Evolutionary conservation across 139 green algal genomes (phyloP), one percentile per base, ranked within the genome.

Genomic region (Tetratostichococcus sp.): DNA sequence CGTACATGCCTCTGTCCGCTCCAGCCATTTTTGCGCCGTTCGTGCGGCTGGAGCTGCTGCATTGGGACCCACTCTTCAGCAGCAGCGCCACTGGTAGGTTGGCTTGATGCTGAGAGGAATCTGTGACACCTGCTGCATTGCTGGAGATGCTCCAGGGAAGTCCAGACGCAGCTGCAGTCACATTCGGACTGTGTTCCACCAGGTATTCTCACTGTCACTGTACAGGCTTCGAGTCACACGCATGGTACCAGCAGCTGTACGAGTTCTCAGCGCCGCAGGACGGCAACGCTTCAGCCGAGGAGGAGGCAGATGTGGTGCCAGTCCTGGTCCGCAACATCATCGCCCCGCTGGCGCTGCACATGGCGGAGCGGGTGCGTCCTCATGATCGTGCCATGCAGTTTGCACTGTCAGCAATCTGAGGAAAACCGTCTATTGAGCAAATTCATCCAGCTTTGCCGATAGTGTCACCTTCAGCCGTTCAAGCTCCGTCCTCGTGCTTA

Each of bases 11-110:
- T 5, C 75, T 93, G 2, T 91, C 78, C 34, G 89, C 85, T 28
- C 91, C 95, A 28, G 89, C 90, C 6, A 85, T 98, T 17, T 94
- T 98, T 80, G 92, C 95, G 42, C 94, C 95, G 32, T 98, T 93
- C 82, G 94, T 97, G 30, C 83, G 94, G 25, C 80, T 97, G 73
- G 88, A 98, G 84, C 87, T 98, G 58, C 83, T 98, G 69, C 70
- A 67, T 0, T 98, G 95, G 95, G 89, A 94, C 30, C 94, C 93
- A 28, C 77, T 98, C 50, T 89, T 82, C 70, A 19, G 33, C 0
- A 21, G 32, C 1, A 4, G 2, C 1, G 22, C 28, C 59, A 39
- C 43, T 71, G 57, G 43, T 50, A 30, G 39, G 39, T 50, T 6
- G 22, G 58, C 4, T 19, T 58, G 68, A 25, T 34, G n/a, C 19